Evolutionary conservation across 129 eudicot species (phyloP), one percentile per base, ranked within the genome.

Genomic region (Flaveria linearis): DNA sequence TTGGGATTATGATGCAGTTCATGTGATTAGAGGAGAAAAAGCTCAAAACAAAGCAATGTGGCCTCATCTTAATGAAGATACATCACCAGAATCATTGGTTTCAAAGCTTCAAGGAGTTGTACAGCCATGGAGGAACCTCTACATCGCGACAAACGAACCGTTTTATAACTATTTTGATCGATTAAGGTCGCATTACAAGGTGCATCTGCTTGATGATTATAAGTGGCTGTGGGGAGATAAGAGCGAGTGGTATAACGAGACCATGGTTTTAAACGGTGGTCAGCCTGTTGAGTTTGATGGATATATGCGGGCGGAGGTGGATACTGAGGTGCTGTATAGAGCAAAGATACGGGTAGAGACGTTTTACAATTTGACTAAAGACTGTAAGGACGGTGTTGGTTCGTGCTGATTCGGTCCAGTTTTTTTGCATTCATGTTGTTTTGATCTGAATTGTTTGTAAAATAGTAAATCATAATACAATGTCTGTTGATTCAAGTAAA

Each of bases 1-100:
- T 46, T 95, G 99, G 99, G 99, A 95, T 84, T 91, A 84, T 63
- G 99, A 95, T 79, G 96, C 96, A 0, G 97, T 91, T 50, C 99
- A 95, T 76, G 99, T 95, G 42, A 91, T 95, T 60, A 84, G 99
- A 46, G 99, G 99, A 13, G 91, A 84, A 68, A 95, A 95, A 75
- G 96, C 94, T 9, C 89, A 87, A 82, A 89, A 91, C 20, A 91
- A 87, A 84, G 84, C 71, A 52, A 82, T 81, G 74, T 95, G 99
- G 99, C 97, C 99, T 58, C 88, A 87, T 78, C 76, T 95, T 81
- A 92, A 91, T 33, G 92, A 80, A 11, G 99, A 95, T 81, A 95
- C 99, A 17, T 91, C 97, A 12, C 99, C 99, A 0, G 99, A 95
- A 49, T 85, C 97, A 20, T 74, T 95, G 41, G 88, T 89, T 13